phyloP scores from a whole-genome alignment of 139 green algal genomes.

The Trebouxia sp. region DNA sequence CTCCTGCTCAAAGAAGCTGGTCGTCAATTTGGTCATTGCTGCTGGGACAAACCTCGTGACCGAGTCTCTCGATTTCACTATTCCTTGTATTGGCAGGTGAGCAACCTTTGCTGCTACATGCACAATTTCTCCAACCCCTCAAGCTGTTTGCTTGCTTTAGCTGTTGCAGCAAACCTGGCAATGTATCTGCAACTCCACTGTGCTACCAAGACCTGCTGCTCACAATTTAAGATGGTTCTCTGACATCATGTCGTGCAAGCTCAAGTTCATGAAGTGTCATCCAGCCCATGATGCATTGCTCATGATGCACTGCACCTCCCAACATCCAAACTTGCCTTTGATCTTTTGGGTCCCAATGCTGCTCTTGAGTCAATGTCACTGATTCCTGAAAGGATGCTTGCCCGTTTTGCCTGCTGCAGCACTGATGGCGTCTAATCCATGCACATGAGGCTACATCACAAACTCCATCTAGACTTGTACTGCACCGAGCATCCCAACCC shows the following conservation, averaged over 20 bases:
- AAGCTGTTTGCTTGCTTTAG: neutral
- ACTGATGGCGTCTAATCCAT: constrained; percentile 44
- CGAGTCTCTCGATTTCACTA: constrained; percentile 55
- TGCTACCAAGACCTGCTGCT: no score
- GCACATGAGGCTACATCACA: no score
- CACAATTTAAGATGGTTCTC: no score
- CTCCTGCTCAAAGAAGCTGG: constrained; percentile 66
- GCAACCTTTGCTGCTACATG: neutral
- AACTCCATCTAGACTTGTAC: neutral
- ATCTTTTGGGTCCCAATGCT: no score
- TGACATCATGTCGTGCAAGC: neutral
- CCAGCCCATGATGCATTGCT: no score
- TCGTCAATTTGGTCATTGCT: constrained; percentile 64
- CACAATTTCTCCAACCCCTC: neutral
- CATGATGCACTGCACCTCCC: no score
- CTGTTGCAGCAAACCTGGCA: no score
- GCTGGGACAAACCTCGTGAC: constrained; percentile 53
- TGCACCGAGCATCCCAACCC: neutral
- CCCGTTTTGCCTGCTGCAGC: no score
- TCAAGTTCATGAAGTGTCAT: neutral
- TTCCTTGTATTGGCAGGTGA: constrained; percentile 71
- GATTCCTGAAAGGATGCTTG: no score
- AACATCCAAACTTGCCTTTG: no score
- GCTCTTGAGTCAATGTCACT: no score
- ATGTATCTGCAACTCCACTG: neutral